Conservation (phyloP, 2,329 filamentous ascomycete species). For the Fusarium redolens region DNA sequence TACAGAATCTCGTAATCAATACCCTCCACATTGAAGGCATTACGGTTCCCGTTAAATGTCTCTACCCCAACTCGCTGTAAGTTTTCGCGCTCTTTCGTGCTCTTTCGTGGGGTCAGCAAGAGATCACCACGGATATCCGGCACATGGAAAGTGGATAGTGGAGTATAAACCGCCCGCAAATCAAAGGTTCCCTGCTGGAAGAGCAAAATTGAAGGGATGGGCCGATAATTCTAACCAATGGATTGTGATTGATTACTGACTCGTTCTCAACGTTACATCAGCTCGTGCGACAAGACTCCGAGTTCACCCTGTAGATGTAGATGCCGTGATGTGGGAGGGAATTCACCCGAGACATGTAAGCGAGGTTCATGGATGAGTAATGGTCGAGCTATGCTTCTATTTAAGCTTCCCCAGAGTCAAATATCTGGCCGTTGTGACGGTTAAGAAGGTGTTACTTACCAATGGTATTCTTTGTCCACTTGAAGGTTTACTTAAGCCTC, state of each 20-base stretch:
- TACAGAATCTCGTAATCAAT: neutral
- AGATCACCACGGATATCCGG: neutral
- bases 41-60: neutral
- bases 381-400: neutral
- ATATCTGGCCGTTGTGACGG: rapidly evolving
- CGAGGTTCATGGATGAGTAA: neutral
- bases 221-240: neutral
- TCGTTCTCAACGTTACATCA: neutral
- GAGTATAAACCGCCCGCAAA: neutral
- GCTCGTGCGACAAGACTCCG: neutral
- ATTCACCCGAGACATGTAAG: neutral
- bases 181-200: neutral
- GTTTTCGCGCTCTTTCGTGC: neutral
- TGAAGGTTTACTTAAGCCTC: rapidly evolving
- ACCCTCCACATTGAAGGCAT: rapidly evolving
- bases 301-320: neutral
- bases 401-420: neutral
- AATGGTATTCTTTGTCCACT: rapidly evolving
- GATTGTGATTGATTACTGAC: neutral
- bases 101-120: neutral
- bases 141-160: neutral
- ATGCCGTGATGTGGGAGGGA: neutral
- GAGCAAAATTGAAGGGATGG: neutral
- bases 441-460: rapidly evolving
- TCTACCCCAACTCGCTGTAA: neutral